Evolutionary conservation across 1,139 yeast genomes (phyloP), one percentile per base, ranked within the genome.

Genomic region (Insectozyma bohioensis): DNA sequence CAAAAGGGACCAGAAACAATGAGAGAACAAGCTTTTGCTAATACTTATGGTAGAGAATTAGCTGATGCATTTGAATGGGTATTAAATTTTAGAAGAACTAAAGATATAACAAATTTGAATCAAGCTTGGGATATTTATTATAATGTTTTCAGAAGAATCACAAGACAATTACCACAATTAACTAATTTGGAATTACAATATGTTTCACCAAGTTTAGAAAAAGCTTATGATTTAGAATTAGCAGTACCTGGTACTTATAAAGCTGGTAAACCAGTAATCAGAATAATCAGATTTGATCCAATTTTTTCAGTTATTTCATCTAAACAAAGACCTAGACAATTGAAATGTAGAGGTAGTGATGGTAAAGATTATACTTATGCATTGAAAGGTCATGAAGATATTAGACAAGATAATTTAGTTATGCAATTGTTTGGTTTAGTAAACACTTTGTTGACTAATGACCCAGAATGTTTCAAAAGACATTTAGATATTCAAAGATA

Each of bases 41-140:
- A 90, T 36, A 85, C 96, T 0, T 94, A 86, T 67, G 97, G 97
- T 3, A 72, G 95, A 43, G 99, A 94, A 47, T 67, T 94, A 40
- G 81, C 80, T 17, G 96, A 90, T 59, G 98, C 98, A 0, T 81
- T 85, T 48, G 95, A 87, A 49, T 90, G 97, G 97, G 84, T 90
- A 1, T 67, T 81, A 52, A 86, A 87, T 49, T 94, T 78, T 59
- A 81, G 87, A 52, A 70, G 87, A 26, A 85, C 95, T 0, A 84
- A 81, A 39, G 98, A 94, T 52, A 75, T 83, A 28, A 83, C 95
- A 16, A 90, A 88, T 48, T 64, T 94, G 55, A 90, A 90, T 51
- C 97, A 90, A 56, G 97, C 97, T 0, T 92, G 98, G 98, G 97
- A 92, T 57, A 82, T 90, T 16, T 92, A 92, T 54, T 90, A 90